Percentiles rank a stretch among this genome's conserved stretches.
phyloP scores from a whole-genome alignment of 2,329 filamentous ascomycete species.

The Celoporthe dispersa region DNA sequence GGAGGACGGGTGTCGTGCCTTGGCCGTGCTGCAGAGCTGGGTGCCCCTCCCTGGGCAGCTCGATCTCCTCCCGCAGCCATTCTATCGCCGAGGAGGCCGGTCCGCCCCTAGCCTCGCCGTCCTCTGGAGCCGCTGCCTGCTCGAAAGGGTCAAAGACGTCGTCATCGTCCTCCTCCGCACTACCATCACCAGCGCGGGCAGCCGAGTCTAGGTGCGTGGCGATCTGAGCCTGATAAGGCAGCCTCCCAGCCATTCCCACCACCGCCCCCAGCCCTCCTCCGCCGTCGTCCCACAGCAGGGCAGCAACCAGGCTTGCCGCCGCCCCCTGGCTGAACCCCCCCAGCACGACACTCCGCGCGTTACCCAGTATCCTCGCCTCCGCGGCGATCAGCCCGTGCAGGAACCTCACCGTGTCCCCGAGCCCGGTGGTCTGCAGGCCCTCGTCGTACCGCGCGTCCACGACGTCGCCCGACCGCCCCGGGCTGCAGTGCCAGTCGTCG shows the following conservation, averaged over 20 bases:
- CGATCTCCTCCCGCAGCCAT: slow-evolving; percentile 33
- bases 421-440: slow-evolving; percentile 44
- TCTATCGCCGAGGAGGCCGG: slow-evolving; percentile 20
- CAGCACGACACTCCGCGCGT: slow-evolving; percentile 47
- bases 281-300: slow-evolving; percentile 51
- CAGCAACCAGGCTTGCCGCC: slow-evolving; percentile 48
- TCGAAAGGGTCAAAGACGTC: slow-evolving; percentile 29
- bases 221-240: slow-evolving; percentile 46
- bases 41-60: slow-evolving; percentile 19
- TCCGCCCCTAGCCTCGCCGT: slow-evolving; percentile 19
- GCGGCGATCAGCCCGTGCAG: slow-evolving; percentile 43
- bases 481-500: slow-evolving; percentile 44
- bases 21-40: slow-evolving; percentile 15
- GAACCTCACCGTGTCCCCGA: slow-evolving; percentile 47
- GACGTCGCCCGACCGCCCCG: slow-evolving; percentile 22
- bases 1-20: slow-evolving; percentile 45
- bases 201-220: slow-evolving; percentile 30
- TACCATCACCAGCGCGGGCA: background rate
- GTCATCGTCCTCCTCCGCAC: slow-evolving; percentile 14
- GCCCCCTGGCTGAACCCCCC: slow-evolving; percentile 60
- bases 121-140: slow-evolving; percentile 11
- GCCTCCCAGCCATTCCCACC: slow-evolving; percentile 51
- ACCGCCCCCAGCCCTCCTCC: slow-evolving; percentile 40
- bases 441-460: slow-evolving; percentile 28
- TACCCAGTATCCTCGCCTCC: slow-evolving; percentile 44